Base-by-base conservation (phyloP, 164 flowering plant species). In the Vitis rotundifolia region DNA sequence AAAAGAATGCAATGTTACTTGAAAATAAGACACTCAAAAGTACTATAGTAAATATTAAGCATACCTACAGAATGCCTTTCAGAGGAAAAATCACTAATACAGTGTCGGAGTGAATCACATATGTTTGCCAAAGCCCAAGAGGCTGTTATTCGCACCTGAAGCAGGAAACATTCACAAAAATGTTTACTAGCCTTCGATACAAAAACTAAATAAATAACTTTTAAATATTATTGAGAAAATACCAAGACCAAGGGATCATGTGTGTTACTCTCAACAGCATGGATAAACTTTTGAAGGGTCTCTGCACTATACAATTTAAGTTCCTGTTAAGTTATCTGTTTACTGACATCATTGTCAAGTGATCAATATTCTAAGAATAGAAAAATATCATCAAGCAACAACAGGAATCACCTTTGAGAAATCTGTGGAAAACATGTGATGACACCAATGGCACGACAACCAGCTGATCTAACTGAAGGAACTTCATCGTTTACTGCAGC, bases 61-160 rank as follows among this genome's bases (percentile, higher is more conserved):
- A 29, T 53, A 89, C 91, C 86, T 66, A 73, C 44, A 53, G 68
- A 70, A 31, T 56, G 68, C 62, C 58, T 64, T 18, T 65, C 70
- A 51, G 66, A 71, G 28, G 68, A 61, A 58, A 71, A 48, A 61
- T 73, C 82, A 72, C 51, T 59, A 44, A 81, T 62, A 70, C 79
- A 79, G 69, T 81, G 85, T 53, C 93, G 82, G 31, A 92, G 76
- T 68, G 94, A 83, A 77, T 91, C 92, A 77, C 97, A 91, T 66
- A 91, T 85, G 77, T 94, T 94, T 70, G 98, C 98, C 69, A 94
- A 68, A 52, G 98, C 97, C 98, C 98, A 94, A 8, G 97, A 91
- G 28, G 97, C 93, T 57, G 97, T 80, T 73, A 92, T 86, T 12
- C 97, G 85, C 19, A 94, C 97, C 98, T 94, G 82, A 50, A 80